A percentile compares a stretch with the other conserved stretches of the same genome.
Evolutionary conservation across 805 yeast species (phyloP).

Genomic region (Barnettozyma vustinii): DNA sequence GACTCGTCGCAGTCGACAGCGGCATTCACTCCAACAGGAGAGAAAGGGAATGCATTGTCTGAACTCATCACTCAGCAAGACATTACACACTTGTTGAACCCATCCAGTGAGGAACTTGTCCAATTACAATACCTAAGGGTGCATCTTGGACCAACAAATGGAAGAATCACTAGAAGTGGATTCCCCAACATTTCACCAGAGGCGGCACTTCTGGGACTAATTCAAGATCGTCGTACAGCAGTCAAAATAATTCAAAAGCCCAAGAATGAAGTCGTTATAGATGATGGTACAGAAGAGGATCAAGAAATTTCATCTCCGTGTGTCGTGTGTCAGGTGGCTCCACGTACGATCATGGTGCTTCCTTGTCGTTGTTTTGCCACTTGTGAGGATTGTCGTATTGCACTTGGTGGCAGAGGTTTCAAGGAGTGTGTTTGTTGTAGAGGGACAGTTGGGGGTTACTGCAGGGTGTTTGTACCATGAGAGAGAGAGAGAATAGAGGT

Average conservation of each 20-base stretch:
- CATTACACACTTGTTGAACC: background rate
- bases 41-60: background rate
- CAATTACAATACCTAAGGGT: background rate
- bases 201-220: background rate
- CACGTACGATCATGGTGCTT: constrained; percentile 1
- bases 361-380: constrained; percentile 1
- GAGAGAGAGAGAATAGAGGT: background rate
- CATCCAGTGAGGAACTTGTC: background rate
- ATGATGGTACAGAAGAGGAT: background rate
- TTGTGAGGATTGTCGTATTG: background rate
- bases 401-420: background rate
- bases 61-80: background rate
- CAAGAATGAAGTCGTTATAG: background rate
- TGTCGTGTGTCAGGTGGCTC: background rate
- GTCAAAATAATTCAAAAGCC: background rate
- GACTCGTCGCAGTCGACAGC: background rate
- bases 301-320: background rate
- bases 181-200: background rate
- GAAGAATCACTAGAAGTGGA: background rate
- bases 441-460: background rate
- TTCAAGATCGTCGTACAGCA: background rate
- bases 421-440: constrained; percentile 1
- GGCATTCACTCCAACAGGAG: too few relatives aligned
- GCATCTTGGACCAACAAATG: background rate
- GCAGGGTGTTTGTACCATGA: constrained; percentile 1